phyloP scores from a whole-genome alignment of 805 yeast genomes.

The Wickerhamiella lipophila region DNA sequence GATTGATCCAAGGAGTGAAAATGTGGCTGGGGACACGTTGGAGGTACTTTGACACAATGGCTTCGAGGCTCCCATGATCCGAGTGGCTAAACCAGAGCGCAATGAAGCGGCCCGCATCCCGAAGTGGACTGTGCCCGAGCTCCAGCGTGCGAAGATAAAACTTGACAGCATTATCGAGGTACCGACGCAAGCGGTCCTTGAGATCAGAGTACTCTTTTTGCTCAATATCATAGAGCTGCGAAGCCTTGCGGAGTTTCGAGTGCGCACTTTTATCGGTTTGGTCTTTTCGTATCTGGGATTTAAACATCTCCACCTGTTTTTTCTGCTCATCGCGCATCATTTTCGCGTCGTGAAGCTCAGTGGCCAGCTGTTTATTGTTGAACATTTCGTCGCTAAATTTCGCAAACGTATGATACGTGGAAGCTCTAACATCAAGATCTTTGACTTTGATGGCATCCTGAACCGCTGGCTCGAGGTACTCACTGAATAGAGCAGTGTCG shows the following conservation, averaged over 20 bases:
- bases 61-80: constrained; percentile 34
- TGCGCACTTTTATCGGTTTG: not conserved
- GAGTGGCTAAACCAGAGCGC: constrained; percentile 70
- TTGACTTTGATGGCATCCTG: not conserved
- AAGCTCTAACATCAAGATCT: constrained; percentile 33
- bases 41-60: constrained; percentile 31
- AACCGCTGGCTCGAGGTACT: constrained; percentile 42
- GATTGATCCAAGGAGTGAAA: constrained; percentile 71
- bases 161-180: constrained; percentile 42
- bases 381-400: constrained; percentile 40
- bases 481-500: constrained; percentile 42
- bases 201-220: constrained; percentile 34
- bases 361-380: constrained; percentile 19
- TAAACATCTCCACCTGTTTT: not conserved
- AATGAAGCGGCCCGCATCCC: constrained; percentile 39
- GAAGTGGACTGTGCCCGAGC: constrained; percentile 9
- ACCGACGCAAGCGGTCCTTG: constrained; percentile 30
- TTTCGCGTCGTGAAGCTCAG: constrained; percentile 27
- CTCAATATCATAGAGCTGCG: constrained; percentile 36
- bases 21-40: constrained; percentile 41
- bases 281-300: not conserved
- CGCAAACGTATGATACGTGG: constrained; percentile 41
- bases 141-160: constrained; percentile 42
- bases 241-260: constrained; percentile 23
- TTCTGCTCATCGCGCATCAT: constrained; percentile 10